These are phyloP conservation scores for Acorus gramineus DNA, from an alignment of 106 monocot genomes.

Conservation along the genomic window DNA sequence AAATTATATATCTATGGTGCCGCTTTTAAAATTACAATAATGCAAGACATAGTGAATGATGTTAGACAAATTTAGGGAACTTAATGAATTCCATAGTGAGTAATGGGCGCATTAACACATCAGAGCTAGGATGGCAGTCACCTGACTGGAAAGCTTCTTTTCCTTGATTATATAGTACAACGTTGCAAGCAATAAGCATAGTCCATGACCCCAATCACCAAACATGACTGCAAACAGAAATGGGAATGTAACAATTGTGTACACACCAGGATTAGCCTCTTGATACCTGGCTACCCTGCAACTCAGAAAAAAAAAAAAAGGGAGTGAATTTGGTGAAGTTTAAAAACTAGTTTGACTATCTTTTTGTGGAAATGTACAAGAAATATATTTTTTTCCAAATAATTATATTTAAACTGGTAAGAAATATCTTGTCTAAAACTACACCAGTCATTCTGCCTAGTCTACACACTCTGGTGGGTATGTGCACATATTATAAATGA, in stretches of 20 bases:
- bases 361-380: too few species aligned
- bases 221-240: conserved; percentile 99
- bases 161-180: conserved; percentile 57
- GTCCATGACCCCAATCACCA: conserved; percentile 99
- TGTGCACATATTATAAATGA: too few species aligned
- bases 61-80: not conserved
- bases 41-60: too few species aligned
- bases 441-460: too few species aligned
- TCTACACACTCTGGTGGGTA: too few species aligned
- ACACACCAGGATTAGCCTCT: conserved; percentile 99
- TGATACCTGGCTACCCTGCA: conserved; percentile 89
- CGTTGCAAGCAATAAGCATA: conserved; percentile 72
- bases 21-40: too few species aligned
- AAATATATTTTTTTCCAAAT: too few species aligned
- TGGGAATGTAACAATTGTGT: conserved; percentile 88
- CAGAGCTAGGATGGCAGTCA: conserved; percentile 9
- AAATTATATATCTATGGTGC: too few species aligned
- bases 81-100: not conserved
- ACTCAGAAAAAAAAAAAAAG: conserved; percentile 1
- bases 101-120: too few species aligned
- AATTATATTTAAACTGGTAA: too few species aligned
- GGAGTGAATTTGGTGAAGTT: not conserved
- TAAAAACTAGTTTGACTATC: not conserved
- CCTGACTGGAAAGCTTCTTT: conserved; percentile 88
- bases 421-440: too few species aligned